Evolutionary conservation across 1,284 basidiomycete species (phyloP).

Genomic region (Ceratobasidium sp.): DNA sequence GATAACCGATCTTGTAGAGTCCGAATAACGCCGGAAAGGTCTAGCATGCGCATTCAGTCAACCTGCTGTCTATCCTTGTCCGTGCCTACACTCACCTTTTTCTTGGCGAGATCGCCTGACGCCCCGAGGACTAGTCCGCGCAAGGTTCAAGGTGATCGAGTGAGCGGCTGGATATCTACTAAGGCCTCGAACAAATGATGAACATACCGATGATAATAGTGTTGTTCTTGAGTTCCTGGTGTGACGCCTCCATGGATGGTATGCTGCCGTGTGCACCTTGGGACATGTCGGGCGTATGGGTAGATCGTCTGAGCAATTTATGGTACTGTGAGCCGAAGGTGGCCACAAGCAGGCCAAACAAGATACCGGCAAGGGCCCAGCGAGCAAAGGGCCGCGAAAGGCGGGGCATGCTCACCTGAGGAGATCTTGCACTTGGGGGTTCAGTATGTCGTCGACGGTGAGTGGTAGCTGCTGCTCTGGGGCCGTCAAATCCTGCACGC

Average conservation of each 20-base stretch:
- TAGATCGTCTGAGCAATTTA: constrained; percentile 34
- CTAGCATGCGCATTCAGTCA: constrained; percentile 60
- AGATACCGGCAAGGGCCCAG: constrained; percentile 33
- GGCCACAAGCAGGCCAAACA: constrained; percentile 31
- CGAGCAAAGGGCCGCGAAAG: constrained; percentile 13
- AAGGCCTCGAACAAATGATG: constrained; percentile 38
- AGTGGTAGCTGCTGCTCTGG: not conserved
- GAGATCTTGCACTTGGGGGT: constrained; percentile 24
- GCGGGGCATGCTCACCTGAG: constrained; percentile 46
- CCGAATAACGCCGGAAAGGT: constrained; percentile 95
- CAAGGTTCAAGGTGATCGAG: constrained; percentile 18
- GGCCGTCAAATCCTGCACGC: constrained; percentile 14
- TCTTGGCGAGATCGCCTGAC: constrained; percentile 98
- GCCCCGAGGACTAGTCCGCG: constrained; percentile 85
- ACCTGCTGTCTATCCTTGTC: not conserved
- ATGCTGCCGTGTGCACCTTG: constrained; percentile 68
- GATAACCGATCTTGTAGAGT: constrained; percentile 82
- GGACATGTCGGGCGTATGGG: constrained; percentile 34
- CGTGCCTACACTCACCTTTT: constrained; percentile 76
- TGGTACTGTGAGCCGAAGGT: constrained; percentile 39
- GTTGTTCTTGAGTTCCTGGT: constrained; percentile 83
- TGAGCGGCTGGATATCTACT: constrained; percentile 38
- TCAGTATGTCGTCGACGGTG: constrained; percentile 21
- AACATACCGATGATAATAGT: constrained; percentile 85
- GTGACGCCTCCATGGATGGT: constrained; percentile 84